A percentile compares a stretch with the other conserved stretches of the same genome.
These are phyloP conservation scores for Fusarium virguliforme DNA, from an alignment of 2,329 filamentous ascomycete genomes.

Conservation along the genomic window DNA sequence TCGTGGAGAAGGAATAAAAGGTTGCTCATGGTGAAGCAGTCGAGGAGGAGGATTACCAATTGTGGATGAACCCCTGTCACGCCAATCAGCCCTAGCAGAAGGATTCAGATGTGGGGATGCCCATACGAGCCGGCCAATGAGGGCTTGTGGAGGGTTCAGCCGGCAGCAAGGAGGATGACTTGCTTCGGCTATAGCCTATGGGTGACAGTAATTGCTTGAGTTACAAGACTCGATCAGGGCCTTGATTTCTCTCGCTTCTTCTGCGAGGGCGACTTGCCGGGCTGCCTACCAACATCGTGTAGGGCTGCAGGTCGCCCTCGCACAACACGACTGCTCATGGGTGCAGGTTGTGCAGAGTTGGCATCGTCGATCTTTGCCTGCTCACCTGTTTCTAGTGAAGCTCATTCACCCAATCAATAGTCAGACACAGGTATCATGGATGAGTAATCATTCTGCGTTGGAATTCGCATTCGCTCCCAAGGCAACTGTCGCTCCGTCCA, in stretches of 20 bases:
- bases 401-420: not conserved
- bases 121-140: constrained; percentile 23
- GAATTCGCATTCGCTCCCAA: constrained; percentile 1
- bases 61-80: no score
- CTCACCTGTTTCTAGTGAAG: not conserved
- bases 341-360: no score
- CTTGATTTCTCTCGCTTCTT: no score
- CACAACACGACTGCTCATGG: no score
- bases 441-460: not conserved
- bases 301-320: no score
- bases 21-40: not conserved
- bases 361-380: no score
- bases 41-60: constrained; percentile 6
- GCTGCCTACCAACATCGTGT: no score
- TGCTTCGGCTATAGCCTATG: no score
- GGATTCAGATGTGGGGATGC: not conserved
- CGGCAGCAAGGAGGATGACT: not conserved
- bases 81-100: not conserved
- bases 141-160: not conserved
- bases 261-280: no score
- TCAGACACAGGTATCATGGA: not conserved
- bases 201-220: no score
- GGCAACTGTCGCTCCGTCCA: not conserved
- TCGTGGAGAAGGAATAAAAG: not conserved
- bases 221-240: no score